Conservation (phyloP, 2,329 filamentous ascomycete species). For the Aspergillus ruber region DNA sequence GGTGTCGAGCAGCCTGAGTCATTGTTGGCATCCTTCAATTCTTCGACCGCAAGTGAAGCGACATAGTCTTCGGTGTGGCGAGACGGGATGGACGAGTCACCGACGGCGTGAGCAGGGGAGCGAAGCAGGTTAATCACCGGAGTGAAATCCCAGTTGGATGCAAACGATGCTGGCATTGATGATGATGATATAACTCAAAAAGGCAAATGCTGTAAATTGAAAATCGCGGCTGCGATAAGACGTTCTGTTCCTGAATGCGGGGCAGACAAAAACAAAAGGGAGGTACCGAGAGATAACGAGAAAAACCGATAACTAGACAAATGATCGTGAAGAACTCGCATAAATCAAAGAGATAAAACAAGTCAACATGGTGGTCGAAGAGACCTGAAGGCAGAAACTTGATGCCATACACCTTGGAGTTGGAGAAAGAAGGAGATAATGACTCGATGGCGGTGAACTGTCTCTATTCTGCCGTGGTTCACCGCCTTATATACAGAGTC, state of each 20-base stretch:
- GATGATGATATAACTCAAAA: constrained; percentile 5
- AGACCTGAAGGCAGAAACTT: constrained; percentile 8
- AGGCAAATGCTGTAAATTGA: not conserved
- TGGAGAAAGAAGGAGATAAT: constrained; percentile 4
- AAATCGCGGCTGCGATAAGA: not conserved
- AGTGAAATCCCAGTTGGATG: constrained; percentile 40
- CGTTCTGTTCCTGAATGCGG: constrained; percentile 1
- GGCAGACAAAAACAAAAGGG: constrained; percentile 4
- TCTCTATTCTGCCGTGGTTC: not conserved
- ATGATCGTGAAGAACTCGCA: not conserved
- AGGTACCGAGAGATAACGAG: not conserved
- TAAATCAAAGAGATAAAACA: constrained; percentile 3
- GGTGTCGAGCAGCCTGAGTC: not conserved
- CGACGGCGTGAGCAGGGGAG: constrained; percentile 20
- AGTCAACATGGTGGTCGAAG: constrained; percentile 16
- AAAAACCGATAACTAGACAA: constrained; percentile 3
- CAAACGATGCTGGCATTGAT: constrained; percentile 26
- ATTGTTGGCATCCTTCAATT: constrained; percentile 6
- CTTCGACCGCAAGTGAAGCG: constrained; percentile 3
- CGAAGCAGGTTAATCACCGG: constrained; percentile 40
- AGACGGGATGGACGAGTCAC: constrained; percentile 6
- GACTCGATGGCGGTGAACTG: constrained; percentile 14
- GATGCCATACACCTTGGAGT: constrained; percentile 7
- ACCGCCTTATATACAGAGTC: constrained; percentile 7
- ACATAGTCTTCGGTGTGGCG: constrained; percentile 7